Percentiles rank a stretch among this genome's conserved stretches.
These are phyloP conservation scores for Fusarium sp. DNA, from an alignment of 2,329 filamentous ascomycete genomes.

Conservation along the genomic window DNA sequence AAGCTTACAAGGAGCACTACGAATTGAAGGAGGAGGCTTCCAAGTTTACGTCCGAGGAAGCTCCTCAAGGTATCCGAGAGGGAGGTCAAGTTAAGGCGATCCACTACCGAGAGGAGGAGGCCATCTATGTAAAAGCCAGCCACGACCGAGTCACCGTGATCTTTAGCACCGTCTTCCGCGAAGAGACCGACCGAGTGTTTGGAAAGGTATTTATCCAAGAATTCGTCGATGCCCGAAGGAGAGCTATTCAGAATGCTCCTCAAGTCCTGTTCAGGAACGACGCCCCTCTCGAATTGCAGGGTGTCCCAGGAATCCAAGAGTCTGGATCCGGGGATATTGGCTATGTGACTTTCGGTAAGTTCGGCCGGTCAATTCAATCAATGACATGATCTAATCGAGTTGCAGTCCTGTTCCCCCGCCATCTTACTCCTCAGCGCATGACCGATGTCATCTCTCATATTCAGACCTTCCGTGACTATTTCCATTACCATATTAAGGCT, in stretches of 20 bases:
- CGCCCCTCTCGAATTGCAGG: constrained; percentile 90
- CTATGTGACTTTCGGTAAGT: constrained; percentile 94
- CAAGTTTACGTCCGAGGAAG: constrained; percentile 92
- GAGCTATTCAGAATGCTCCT: constrained; percentile 97
- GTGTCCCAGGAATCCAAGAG: constrained; percentile 83
- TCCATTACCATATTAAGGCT: constrained; percentile 99
- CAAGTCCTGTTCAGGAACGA: constrained; percentile 98
- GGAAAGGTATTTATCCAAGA: constrained; percentile 99
- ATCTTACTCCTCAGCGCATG: constrained; percentile 90
- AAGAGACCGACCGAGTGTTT: constrained; percentile 97
- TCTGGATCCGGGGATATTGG: constrained; percentile 87
- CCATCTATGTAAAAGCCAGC: constrained; percentile 98
- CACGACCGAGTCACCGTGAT: constrained; percentile 98
- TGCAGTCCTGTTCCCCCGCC: constrained; percentile 92
- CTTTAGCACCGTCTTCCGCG: constrained; percentile 97
- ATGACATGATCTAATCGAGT: constrained; percentile 36
- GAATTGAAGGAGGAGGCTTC: constrained; percentile 87
- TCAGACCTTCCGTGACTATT: constrained; percentile 99
- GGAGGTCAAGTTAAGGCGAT: constrained; percentile 95
- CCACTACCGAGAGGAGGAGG: constrained; percentile 98
- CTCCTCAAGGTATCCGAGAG: constrained; percentile 89
- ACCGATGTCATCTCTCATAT: constrained; percentile 98
- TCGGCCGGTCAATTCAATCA: neutral
- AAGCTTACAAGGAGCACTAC: constrained; percentile 94
- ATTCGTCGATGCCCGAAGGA: constrained; percentile 94